Base-by-base conservation (phyloP, 768 basidiomycete species). In the Fibroporia radiculosa region DNA sequence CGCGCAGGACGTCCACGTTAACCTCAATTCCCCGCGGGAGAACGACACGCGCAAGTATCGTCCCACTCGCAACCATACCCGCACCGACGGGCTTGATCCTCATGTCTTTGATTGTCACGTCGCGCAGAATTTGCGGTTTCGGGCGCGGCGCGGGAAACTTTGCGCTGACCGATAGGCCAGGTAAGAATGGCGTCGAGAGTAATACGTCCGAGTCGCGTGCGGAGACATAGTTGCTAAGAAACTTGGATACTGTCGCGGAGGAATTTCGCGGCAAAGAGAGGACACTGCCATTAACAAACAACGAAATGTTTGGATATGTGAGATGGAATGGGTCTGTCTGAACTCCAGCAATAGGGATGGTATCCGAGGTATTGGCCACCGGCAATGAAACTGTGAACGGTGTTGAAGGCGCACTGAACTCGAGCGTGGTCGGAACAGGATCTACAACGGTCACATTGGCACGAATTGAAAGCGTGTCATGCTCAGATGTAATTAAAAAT, bases 51-150 rank as follows among this genome's bases (percentile, higher is more conserved):
- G 74, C 88, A 36, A 69, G 72, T 10, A 91, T 77, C 3, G 72
- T 72, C 12, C 86, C 89, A 54, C 79, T 87, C 0, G 86, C 82
- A 18, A 82, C 66, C 55, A 90, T 72, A 6, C 49, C 57, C 11
- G 52, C 54, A 34, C 69, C 69, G 5, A 52, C 50, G 22, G 82
- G 71, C 48, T 70, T 77, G 45, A 90, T 70, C 54, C 74, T 76
- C 88, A 91, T 90, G 55, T 84, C 72, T 33, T 70, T 71, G 48
- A 91, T 82, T 3, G 83, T 83, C 33, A 91, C 80, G 50, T 85
- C 68, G 11, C 75, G 75, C 12, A 92, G 68, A 27, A 92, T 65
- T 22, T 74, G 67, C 1, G 89, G 87, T 20, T 69, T 72, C 4
- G 79, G 77, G 36, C 68, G 60, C 1, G 82, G 84, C 1, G 75